Conservation (phyloP, 441 rosid species). For the Melastoma candidum region DNA sequence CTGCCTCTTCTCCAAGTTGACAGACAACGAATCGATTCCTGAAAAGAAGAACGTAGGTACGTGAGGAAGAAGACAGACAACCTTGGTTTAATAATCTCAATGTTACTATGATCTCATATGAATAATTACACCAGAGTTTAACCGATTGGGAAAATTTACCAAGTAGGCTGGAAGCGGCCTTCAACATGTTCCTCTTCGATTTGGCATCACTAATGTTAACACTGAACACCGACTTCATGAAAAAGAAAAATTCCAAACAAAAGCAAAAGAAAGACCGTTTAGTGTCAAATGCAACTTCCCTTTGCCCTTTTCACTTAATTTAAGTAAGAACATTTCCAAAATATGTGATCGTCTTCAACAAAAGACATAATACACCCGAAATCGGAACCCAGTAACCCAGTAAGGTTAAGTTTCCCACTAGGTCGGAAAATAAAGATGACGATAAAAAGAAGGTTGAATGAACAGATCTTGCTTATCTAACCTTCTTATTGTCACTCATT, state of each 20-base stretch:
- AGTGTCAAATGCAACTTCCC: too few species aligned
- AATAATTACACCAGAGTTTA: too few species aligned
- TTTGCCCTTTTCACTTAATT: too few species aligned
- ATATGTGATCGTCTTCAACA: too few species aligned
- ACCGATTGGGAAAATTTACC: background rate
- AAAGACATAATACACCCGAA: too few species aligned
- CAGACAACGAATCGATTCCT: conserved; percentile 5
- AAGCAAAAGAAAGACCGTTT: background rate
- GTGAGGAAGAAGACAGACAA: background rate
- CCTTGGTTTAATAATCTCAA: background rate
- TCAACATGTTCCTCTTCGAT: conserved; percentile 7
- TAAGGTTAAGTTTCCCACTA: too few species aligned
- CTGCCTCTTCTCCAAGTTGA: conserved; percentile 4
- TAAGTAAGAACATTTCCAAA: too few species aligned
- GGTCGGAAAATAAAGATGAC: too few species aligned
- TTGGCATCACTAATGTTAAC: background rate
- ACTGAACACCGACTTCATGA: conserved; percentile 12
- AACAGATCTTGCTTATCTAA: too few species aligned
- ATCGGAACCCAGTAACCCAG: too few species aligned
- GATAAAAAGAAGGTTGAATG: too few species aligned
- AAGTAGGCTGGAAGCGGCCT: background rate
- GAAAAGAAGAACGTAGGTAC: background rate
- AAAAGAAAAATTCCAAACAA: background rate
- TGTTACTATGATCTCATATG: background rate
- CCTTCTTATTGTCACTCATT: too few species aligned